phyloP scores from a whole-genome alignment of 257 asterid species.

The Lycium barbarum region DNA sequence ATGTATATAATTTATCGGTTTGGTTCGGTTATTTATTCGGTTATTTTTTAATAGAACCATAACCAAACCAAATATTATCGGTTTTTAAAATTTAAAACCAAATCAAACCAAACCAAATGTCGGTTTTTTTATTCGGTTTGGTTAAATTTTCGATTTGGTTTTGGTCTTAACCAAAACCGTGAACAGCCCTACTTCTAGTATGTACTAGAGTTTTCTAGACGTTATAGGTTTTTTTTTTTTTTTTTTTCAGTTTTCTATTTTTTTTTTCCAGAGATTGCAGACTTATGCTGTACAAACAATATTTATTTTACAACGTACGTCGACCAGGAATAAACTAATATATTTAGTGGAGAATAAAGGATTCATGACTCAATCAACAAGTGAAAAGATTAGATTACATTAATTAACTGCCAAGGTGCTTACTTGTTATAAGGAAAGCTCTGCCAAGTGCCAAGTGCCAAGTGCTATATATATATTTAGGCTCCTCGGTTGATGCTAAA shows the following conservation, averaged over 20 bases:
- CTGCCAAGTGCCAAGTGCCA: neutral
- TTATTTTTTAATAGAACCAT: no score
- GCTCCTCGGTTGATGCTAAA: constrained; percentile 7
- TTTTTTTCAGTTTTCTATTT: neutral
- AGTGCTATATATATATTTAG: neutral
- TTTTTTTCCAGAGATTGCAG: neutral
- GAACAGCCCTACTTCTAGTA: no score
- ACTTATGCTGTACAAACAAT: neutral
- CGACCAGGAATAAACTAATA: neutral
- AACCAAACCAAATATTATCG: no score
- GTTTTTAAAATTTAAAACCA: no score
- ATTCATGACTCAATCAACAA: neutral
- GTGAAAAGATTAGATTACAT: no score
- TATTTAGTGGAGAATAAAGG: neutral
- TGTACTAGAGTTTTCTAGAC: neutral
- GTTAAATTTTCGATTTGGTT: no score
- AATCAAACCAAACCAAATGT: no score
- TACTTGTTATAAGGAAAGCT: neutral
- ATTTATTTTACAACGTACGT: neutral
- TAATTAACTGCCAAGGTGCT: neutral
- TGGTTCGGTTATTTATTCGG: no score
- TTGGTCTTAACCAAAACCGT: no score
- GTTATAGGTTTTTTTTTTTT: neutral
- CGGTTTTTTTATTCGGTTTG: no score
- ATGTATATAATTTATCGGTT: no score